phyloP scores from a whole-genome alignment of 164 flowering plant species.

The Kingdonia uniflora region DNA sequence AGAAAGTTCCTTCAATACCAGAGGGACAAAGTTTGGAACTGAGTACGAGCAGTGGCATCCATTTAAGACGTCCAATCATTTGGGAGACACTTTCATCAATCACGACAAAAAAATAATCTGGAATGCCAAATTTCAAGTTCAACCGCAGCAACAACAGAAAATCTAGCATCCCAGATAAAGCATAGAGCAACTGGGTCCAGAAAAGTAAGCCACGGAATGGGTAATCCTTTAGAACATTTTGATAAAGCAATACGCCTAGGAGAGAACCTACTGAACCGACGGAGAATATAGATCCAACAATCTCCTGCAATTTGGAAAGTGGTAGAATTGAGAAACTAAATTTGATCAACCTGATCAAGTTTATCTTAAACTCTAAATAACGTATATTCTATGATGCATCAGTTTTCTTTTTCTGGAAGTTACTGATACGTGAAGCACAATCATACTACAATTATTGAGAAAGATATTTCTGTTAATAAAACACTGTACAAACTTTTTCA shows the following conservation, averaged over 20 bases:
- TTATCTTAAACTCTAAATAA: too few relatives aligned
- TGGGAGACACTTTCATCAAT: slow-evolving; percentile 53
- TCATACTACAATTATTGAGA: too few relatives aligned
- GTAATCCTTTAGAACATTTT: slow-evolving; percentile 53
- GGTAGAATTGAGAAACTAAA: too few relatives aligned
- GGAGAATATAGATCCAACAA: slow-evolving; percentile 62
- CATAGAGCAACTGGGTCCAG: slow-evolving; percentile 70
- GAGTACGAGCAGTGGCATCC: slow-evolving; percentile 97
- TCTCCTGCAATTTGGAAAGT: slow-evolving; percentile 41
- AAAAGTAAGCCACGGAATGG: slow-evolving; percentile 64
- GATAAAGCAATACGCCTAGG: slow-evolving; percentile 69
- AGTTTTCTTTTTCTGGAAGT: too few relatives aligned
- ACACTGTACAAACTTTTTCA: too few relatives aligned
- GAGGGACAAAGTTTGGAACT: slow-evolving; percentile 91
- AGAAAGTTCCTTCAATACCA: slow-evolving; percentile 97
- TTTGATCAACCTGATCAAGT: too few relatives aligned
- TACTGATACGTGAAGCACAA: too few relatives aligned
- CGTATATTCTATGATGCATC: too few relatives aligned
- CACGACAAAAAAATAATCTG: slow-evolving; percentile 69
- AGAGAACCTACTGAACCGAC: slow-evolving; percentile 80
- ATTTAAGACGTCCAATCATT: slow-evolving; percentile 63
- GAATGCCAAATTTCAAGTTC: slow-evolving; percentile 63
- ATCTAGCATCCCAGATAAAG: slow-evolving; percentile 83
- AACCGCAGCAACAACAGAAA: slow-evolving; percentile 60
- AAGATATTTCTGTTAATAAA: too few relatives aligned